These are phyloP conservation scores for Aspergillus melleus DNA, from an alignment of 2,329 filamentous ascomycete genomes.

Conservation along the genomic window DNA sequence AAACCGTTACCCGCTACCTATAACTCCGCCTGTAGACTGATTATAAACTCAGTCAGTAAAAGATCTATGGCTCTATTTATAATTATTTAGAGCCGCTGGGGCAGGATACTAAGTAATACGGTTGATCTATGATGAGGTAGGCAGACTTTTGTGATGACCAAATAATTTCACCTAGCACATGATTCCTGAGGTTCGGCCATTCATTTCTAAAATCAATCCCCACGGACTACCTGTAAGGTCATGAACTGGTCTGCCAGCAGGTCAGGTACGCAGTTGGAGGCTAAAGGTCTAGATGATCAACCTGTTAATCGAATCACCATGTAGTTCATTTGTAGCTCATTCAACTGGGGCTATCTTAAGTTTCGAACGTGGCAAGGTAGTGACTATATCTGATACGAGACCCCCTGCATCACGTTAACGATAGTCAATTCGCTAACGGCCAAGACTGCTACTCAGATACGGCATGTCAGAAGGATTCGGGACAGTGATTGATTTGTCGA, in stretches of 20 bases:
- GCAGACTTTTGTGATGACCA: too few species aligned
- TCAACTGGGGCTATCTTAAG: not conserved
- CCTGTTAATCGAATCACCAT: constrained; percentile 2
- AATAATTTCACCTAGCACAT: too few species aligned
- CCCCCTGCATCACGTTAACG: not conserved
- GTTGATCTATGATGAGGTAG: too few species aligned
- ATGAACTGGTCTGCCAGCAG: constrained; percentile 5
- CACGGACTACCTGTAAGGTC: not conserved
- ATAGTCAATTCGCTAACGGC: not conserved
- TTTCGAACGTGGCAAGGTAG: constrained; percentile 2
- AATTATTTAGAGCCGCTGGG: too few species aligned
- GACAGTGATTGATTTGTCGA: not conserved
- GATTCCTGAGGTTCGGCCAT: too few species aligned
- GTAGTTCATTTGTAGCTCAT: constrained; percentile 4
- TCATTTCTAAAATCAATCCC: constrained; percentile 1
- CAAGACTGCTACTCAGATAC: not conserved
- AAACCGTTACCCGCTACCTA: too few species aligned
- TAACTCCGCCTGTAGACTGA: too few species aligned
- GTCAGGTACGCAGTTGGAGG: not conserved
- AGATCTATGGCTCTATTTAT: too few species aligned
- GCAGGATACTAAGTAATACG: too few species aligned
- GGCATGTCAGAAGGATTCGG: constrained; percentile 1
- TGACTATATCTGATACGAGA: constrained; percentile 4
- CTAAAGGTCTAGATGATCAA: not conserved
- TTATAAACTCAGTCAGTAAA: too few species aligned